These are phyloP conservation scores for Hamamelis virginiana DNA, from an alignment of 164 flowering plant species.

Conservation along the genomic window DNA sequence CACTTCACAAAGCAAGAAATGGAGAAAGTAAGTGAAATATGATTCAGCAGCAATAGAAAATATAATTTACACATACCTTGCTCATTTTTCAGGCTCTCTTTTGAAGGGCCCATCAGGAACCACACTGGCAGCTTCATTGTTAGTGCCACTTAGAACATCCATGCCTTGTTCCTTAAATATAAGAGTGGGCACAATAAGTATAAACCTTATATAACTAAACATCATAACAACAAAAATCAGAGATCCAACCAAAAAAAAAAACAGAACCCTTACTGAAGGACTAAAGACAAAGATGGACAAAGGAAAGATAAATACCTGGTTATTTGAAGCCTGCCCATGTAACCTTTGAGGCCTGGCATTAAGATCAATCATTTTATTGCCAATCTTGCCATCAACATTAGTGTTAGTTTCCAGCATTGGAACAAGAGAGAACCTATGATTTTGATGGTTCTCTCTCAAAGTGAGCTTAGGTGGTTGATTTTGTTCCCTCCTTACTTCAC, in stretches of 20 bases:
- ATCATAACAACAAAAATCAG: background rate
- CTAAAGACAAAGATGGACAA: background rate
- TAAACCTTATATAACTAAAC: background rate
- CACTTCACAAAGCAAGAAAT: background rate
- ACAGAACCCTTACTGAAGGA: background rate
- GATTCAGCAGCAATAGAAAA: background rate
- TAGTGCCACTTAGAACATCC: slow-evolving; percentile 34
- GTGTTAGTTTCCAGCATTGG: slow-evolving; percentile 33
- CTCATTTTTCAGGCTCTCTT: slow-evolving; percentile 43
- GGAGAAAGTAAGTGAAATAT: background rate
- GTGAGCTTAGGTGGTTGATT: slow-evolving; percentile 30
- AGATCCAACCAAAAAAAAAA: background rate
- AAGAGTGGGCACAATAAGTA: background rate
- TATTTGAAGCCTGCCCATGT: slow-evolving; percentile 56
- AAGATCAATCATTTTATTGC: slow-evolving; percentile 67
- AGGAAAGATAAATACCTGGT: slow-evolving; percentile 45
- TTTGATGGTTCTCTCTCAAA: slow-evolving; percentile 45
- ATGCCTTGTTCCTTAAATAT: slow-evolving; percentile 31
- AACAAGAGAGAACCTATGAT: slow-evolving; percentile 36
- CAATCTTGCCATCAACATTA: slow-evolving; percentile 39
- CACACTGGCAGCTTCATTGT: slow-evolving; percentile 43
- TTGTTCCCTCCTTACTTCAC: slow-evolving; percentile 41
- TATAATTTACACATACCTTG: slow-evolving; percentile 24
- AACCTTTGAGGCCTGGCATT: slow-evolving; percentile 62
- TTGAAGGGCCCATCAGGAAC: slow-evolving; percentile 56